phyloP scores from a whole-genome alignment of 108 stramenopile genomes.

The Pseudonitzschia pungens region DNA sequence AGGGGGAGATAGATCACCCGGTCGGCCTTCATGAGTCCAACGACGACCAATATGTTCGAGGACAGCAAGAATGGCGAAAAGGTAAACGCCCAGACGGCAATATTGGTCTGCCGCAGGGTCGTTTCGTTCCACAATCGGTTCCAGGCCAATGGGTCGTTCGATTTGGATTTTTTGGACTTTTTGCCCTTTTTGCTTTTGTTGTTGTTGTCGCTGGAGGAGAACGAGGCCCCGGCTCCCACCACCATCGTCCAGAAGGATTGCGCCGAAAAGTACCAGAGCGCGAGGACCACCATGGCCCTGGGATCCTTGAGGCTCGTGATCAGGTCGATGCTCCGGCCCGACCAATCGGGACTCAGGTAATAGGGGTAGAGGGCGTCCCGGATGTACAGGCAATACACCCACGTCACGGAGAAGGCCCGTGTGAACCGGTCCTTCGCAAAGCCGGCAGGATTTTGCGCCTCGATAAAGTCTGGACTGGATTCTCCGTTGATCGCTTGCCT shows the following conservation, averaged over 20 bases:
- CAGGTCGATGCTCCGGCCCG: slow-evolving; percentile 46
- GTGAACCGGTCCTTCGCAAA: slow-evolving; percentile 58
- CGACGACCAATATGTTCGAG: slow-evolving; percentile 53
- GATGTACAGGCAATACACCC: slow-evolving; percentile 59
- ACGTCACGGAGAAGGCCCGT: slow-evolving; percentile 45
- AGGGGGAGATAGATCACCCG: slow-evolving; percentile 58
- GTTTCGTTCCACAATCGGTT: slow-evolving; percentile 12
- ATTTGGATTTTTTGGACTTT: background rate
- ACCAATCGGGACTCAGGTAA: slow-evolving; percentile 51
- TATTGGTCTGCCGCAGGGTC: slow-evolving; percentile 27
- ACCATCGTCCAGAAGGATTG: slow-evolving; percentile 32
- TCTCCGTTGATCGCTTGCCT: slow-evolving; percentile 57
- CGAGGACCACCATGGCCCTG: slow-evolving; percentile 31
- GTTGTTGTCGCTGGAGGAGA: background rate
- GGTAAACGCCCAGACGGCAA: slow-evolving; percentile 41
- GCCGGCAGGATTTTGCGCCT: slow-evolving; percentile 61
- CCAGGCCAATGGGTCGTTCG: background rate
- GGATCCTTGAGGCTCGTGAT: slow-evolving; percentile 35
- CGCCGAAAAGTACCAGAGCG: slow-evolving; percentile 39
- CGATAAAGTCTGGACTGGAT: slow-evolving; percentile 52
- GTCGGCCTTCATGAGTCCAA: slow-evolving; percentile 65
- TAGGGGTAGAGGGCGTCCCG: slow-evolving; percentile 45
- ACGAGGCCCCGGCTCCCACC: slow-evolving; percentile 21
- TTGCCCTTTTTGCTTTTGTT: background rate
- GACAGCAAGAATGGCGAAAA: slow-evolving; percentile 51